Base-by-base conservation (phyloP, 495 filamentous ascomycete species). In the Talaromyces borbonicus region DNA sequence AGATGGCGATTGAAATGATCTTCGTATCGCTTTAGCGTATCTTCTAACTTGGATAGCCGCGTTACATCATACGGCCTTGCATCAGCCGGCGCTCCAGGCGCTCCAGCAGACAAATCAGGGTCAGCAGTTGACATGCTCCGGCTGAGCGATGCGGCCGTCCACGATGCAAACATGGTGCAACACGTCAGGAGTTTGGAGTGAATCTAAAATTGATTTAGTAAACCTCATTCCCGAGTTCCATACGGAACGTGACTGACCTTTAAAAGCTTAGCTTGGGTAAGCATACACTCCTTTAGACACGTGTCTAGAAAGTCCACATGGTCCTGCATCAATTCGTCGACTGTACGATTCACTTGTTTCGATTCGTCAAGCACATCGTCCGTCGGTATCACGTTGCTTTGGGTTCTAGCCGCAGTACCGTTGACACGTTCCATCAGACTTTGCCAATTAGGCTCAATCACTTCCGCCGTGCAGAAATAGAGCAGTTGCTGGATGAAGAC, bases 301-400 rank as follows among this genome's bases (percentile, higher is more conserved):
- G 90, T 96, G 56, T 96, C 92, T 46, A 98, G 63, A 60, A 97
- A 97, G 64, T 97, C 92, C 24, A 98, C 90, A 70, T 98, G 92
- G 61, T 97, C 90, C 63, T 97, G 88, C 92, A 98, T 98, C 56
- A 98, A 66, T 60, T 96, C 87, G 53, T 98, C 92, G 12, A 98
- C 93, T 0, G 92, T 98, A 30, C 89, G 74, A 48, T 85, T 87
- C 35, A 68, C 71, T 58, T 78, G 65, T 43, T 67, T 66, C 5
- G 65, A 66, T 7, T 66, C 66, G 32, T 68, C 73, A 16, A 71
- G 63, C 8, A 58, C 62, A 9, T 46, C 56, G 16, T 51, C 56
- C 8, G 35, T 26, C 14, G 15, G 33, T 12, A 38, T 4, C 9
- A 11, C 4, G 8, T 12, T 20, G 32, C 67, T 70, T 1, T 72